These are phyloP conservation scores for Hymenoscyphus fructigenus DNA, from an alignment of 2,329 filamentous ascomycete species.

Conservation along the genomic window DNA sequence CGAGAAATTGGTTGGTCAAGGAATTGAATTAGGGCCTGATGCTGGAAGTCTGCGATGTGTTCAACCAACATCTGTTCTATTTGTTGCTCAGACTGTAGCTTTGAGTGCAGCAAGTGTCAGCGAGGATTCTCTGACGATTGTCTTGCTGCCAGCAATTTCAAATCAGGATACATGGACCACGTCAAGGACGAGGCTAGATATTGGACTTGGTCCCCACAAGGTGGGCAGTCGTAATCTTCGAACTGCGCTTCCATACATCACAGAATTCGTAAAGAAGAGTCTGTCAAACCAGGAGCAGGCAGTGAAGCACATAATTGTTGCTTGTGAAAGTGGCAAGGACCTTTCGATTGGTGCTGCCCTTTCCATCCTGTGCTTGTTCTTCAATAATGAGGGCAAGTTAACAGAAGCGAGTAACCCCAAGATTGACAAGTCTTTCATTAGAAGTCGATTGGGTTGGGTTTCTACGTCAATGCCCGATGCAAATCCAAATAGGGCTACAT, in stretches of 20 bases:
- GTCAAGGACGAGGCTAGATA: constrained; percentile 44
- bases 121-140: constrained; percentile 35
- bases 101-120: constrained; percentile 9
- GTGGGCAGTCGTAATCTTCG: constrained; percentile 81
- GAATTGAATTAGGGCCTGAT: background rate
- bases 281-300: background rate
- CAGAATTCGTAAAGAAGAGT: constrained; percentile 28
- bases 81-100: constrained; percentile 25
- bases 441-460: constrained; percentile 76
- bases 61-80: constrained; percentile 32
- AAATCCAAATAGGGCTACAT: constrained; percentile 79
- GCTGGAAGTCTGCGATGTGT: constrained; percentile 20
- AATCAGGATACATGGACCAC: constrained; percentile 44
- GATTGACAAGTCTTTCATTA: constrained; percentile 75
- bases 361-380: constrained; percentile 72
- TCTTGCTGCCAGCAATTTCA: constrained; percentile 45
- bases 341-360: constrained; percentile 76
- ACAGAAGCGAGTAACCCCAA: constrained; percentile 11
- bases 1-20: constrained; percentile 41
- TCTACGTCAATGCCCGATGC: constrained; percentile 75
- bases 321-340: constrained; percentile 77
- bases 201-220: constrained; percentile 72
- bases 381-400: constrained; percentile 59
- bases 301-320: constrained; percentile 50
- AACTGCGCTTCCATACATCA: constrained; percentile 55